Percentiles rank a stretch among this genome's conserved stretches.
phyloP scores from a whole-genome alignment of 441 rosid genomes.

The Eutrema salsugineum region DNA sequence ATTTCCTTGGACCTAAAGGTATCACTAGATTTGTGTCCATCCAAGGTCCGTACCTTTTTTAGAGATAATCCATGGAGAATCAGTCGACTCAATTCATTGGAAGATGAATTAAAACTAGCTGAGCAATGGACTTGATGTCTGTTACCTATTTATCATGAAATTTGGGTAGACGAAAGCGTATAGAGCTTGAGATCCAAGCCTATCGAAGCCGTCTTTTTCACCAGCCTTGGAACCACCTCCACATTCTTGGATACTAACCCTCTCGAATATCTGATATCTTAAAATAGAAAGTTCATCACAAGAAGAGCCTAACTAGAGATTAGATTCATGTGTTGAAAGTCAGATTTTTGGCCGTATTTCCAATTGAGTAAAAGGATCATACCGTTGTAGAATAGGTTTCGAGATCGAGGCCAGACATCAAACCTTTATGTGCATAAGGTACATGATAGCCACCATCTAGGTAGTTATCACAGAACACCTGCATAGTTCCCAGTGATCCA shows the following conservation, averaged over 20 bases:
- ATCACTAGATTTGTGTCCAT: conserved; percentile 91
- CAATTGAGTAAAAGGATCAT: conserved; percentile 20
- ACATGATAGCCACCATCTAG: conserved; percentile 98
- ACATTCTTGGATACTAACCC: conserved; percentile 84
- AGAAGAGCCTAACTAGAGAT: not conserved
- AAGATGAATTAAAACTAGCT: not conserved
- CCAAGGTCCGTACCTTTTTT: conserved; percentile 90
- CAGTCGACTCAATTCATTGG: not conserved
- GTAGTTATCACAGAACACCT: conserved; percentile 97
- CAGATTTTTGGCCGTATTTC: not conserved
- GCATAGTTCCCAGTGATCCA: not conserved
- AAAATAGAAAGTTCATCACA: not conserved
- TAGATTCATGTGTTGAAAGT: not conserved
- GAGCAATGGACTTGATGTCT: not conserved
- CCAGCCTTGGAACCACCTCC: conserved; percentile 45
- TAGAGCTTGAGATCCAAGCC: conserved; percentile 77
- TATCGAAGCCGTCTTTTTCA: conserved; percentile 32
- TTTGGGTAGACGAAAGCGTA: conserved; percentile 88
- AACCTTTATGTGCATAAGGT: conserved; percentile 86
- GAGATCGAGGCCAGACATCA: conserved; percentile 74
- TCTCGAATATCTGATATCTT: conserved; percentile 52
- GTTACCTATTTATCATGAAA: conserved; percentile 90
- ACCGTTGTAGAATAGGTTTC: conserved; percentile 77
- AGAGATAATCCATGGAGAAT: not conserved
- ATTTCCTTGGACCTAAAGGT: conserved; percentile 72